A percentile compares a stretch with the other conserved stretches of the same genome.
phyloP scores from a whole-genome alignment of 2,329 filamentous ascomycete species.

The Diaporthe sp. region DNA sequence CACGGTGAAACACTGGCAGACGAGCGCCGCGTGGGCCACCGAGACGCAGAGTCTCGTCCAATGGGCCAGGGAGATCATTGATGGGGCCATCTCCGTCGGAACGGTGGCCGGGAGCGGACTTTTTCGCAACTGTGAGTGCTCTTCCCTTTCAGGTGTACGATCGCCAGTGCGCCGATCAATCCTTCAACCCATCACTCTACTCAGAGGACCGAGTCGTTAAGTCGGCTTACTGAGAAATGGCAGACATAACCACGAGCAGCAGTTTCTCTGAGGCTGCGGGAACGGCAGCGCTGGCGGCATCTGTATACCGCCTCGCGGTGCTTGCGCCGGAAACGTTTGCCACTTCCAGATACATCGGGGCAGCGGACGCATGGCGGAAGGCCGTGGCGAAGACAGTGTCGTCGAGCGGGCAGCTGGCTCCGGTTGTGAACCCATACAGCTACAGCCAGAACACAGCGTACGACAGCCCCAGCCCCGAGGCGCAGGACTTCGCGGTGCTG shows the following conservation, averaged over 20 bases:
- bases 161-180: background rate
- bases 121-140: background rate
- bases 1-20: background rate
- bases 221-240: background rate
- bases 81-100: background rate
- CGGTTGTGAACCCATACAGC: constrained; percentile 8
- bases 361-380: constrained; percentile 7
- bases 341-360: background rate
- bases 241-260: constrained; percentile 2
- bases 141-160: background rate
- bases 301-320: background rate
- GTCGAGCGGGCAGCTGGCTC: background rate
- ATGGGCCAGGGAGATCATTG: background rate
- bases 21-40: background rate
- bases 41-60: background rate
- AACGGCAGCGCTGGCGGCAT: background rate
- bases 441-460: background rate
- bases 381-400: background rate
- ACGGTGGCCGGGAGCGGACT: background rate
- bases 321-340: background rate
- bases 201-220: background rate
- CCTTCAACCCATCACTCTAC: too few relatives aligned
- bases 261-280: background rate
- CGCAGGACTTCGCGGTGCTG: constrained; percentile 6
- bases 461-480: background rate